These are phyloP conservation scores for Globisporangium paroecandrum DNA, from an alignment of 352 stramenopile species.

Conservation along the genomic window DNA sequence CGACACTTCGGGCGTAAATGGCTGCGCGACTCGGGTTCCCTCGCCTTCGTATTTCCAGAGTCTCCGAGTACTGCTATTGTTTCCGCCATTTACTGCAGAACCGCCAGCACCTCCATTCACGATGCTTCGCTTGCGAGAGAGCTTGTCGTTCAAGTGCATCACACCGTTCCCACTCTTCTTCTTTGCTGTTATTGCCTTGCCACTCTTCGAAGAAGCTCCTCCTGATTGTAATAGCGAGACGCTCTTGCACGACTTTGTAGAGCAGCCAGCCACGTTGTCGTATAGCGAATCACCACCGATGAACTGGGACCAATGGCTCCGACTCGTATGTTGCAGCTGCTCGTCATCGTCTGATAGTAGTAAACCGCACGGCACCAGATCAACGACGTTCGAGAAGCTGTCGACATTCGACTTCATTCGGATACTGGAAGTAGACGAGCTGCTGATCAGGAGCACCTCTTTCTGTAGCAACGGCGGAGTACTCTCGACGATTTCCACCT, in stretches of 20 bases:
- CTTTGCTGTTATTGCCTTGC: neutral
- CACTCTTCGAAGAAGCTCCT: neutral
- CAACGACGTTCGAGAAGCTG: constrained; percentile 35
- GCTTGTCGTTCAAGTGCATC: constrained; percentile 19
- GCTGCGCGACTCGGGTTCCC: neutral
- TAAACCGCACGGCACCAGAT: constrained; percentile 4
- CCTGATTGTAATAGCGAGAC: neutral
- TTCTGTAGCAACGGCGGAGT: constrained; percentile 12
- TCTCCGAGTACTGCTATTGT: neutral
- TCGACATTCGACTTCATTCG: constrained; percentile 45
- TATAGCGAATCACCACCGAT: neutral
- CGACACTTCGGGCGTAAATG: constrained; percentile 21
- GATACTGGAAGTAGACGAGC: constrained; percentile 7
- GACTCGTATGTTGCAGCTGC: constrained; percentile 1
- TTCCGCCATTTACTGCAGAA: neutral
- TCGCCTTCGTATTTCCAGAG: constrained; percentile 11
- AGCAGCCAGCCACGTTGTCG: neutral
- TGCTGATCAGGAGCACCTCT: constrained; percentile 4
- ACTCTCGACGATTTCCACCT: constrained; percentile 25
- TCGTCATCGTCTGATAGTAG: neutral
- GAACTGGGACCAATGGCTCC: constrained; percentile 9
- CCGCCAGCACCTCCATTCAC: neutral
- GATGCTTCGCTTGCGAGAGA: constrained; percentile 13
- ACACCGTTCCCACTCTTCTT: constrained; percentile 11
- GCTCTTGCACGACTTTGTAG: neutral